Percentiles rank a stretch among this genome's conserved stretches.
These are phyloP conservation scores for Suhomyces ambrosiae DNA, from an alignment of 1,139 yeast species.

Conservation along the genomic window DNA sequence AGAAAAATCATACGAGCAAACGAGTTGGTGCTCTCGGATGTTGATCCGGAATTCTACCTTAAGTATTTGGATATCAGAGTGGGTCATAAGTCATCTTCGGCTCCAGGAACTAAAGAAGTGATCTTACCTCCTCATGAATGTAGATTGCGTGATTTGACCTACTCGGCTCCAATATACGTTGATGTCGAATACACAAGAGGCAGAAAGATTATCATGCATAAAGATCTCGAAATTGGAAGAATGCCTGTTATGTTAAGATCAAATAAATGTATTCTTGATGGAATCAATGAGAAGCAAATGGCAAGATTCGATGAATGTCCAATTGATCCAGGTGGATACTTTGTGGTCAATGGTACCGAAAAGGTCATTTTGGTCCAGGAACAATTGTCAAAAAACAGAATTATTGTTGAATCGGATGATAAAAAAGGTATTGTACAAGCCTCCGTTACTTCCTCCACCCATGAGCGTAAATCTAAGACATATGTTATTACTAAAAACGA, in stretches of 20 bases:
- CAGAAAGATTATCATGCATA: conserved; percentile 82
- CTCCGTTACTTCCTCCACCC: conserved; percentile 95
- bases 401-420: conserved; percentile 95
- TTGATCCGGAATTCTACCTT: conserved; percentile 93
- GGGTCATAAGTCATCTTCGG: conserved; percentile 64
- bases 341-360: conserved; percentile 96
- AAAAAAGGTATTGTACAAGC: conserved; percentile 95
- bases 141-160: conserved; percentile 89
- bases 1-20: conserved; percentile 91
- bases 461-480: conserved; percentile 95
- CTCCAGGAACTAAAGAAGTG: conserved; percentile 58
- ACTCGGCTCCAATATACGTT: conserved; percentile 94
- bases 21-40: conserved; percentile 86
- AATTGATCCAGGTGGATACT: conserved; percentile 97
- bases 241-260: conserved; percentile 98
- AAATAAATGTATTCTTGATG: conserved; percentile 83
- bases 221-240: conserved; percentile 91
- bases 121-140: conserved; percentile 94
- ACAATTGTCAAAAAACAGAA: conserved; percentile 94
- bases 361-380: conserved; percentile 96
- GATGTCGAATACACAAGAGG: conserved; percentile 98
- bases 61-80: conserved; percentile 91
- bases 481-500: conserved; percentile 92
- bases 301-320: conserved; percentile 94
- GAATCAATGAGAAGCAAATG: conserved; percentile 79